Base-by-base conservation (phyloP, 73 alveolate species). In the Paramecium sonneborni region DNA sequence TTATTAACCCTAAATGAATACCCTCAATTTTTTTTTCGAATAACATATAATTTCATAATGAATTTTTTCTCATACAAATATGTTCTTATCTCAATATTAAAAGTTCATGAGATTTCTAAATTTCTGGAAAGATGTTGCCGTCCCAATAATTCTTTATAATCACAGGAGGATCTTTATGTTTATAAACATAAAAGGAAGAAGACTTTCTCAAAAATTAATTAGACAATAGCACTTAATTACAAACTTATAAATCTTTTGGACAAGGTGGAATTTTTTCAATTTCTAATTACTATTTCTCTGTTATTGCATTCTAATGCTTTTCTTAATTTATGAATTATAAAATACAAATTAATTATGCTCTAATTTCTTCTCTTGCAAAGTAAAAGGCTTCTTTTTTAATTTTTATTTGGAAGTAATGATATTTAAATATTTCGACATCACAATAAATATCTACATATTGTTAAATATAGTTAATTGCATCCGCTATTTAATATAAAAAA, bases 301-400 rank as follows among this genome's bases (percentile, higher is more conserved):
- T 38, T 20, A 79, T 21, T 11, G 43, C 30, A 30, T 79, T 41
- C 3, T 3, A 11, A 79, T 79, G 69, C 52, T 79, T 24, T 23
- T 43, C 69, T 79, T 38, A 79, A 20, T 6, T 6, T 20, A 30
- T 30, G 8, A 23, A 9, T 44, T 24, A n/a, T 18, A 70, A 20
- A 1, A 32, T 79, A 79, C 90, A 23, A 11, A 43, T 79, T 24
- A 79, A 12, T 79, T 79, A 24, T 3, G 69, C 24, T 79, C 90
- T 79, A 24, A 79, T 79, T 46, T 39, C 69, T 46, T 79, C 90
- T 41, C 90, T 10, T 0, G 90, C 90, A 79, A 30, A 74, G 39
- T 69, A 24, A 3, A 69, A 69, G 18, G 26, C 57, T 44, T 44
- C 24, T 15, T 44, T 44, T 44, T 44, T 44, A 10, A 44, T 44